phyloP scores from a whole-genome alignment of 345 rosid species.

The Brassica carinata region DNA sequence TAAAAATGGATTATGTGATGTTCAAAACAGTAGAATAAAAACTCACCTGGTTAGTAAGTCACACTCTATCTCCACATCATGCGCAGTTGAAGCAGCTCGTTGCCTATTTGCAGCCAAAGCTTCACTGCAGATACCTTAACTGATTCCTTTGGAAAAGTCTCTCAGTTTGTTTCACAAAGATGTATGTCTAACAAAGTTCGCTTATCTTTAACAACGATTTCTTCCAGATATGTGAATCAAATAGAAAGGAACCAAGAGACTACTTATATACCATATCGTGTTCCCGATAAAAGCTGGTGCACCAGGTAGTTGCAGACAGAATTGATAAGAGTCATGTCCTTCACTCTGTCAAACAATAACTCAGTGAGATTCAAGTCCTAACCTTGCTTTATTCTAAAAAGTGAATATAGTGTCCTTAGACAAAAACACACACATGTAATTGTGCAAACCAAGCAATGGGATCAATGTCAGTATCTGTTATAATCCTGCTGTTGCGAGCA shows the following conservation, averaged over 20 bases:
- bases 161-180: conserved; percentile 83
- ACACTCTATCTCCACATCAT: conserved; percentile 79
- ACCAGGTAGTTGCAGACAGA: conserved; percentile 89
- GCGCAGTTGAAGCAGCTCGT: conserved; percentile 62
- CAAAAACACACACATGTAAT: conserved; percentile 56
- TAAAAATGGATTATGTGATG: neutral
- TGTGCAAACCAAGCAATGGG: conserved; percentile 79
- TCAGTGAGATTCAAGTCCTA: neutral
- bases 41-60: conserved; percentile 79
- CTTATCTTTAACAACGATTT: neutral
- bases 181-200: conserved; percentile 28
- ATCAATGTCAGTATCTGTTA: conserved; percentile 66
- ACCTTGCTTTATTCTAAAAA: neutral
- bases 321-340: conserved; percentile 85
- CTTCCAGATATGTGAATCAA: neutral
- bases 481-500: conserved; percentile 75
- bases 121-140: conserved; percentile 70
- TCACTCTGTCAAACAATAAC: conserved; percentile 50
- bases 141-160: conserved; percentile 82
- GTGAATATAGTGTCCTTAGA: neutral
- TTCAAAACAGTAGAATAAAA: neutral
- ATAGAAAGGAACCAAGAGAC: neutral
- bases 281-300: conserved; percentile 95
- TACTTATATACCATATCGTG: conserved; percentile 55
- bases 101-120: conserved; percentile 94